Percentiles rank a stretch among this genome's conserved stretches.
Evolutionary conservation across 1,284 basidiomycete species (phyloP).

Genomic region (Cutaneotrichosporon sp.): DNA sequence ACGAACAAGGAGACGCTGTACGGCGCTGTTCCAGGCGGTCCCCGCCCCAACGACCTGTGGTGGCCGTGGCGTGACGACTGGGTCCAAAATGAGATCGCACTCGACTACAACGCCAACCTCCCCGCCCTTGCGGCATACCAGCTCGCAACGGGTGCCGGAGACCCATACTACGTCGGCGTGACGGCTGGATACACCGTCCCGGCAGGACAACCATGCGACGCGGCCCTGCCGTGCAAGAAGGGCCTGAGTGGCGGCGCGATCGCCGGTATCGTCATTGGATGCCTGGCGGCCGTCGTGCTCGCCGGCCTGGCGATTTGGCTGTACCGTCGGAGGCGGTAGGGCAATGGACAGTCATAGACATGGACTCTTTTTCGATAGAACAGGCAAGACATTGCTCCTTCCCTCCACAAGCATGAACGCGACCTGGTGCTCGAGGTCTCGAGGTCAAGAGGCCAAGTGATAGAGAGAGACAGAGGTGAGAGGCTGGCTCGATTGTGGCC

Average conservation of each 20-base stretch:
- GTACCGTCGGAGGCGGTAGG: background rate
- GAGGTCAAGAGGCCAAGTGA: too few relatives aligned
- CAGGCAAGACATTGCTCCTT: too few relatives aligned
- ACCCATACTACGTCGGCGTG: conserved; percentile 75
- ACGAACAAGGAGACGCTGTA: conserved; percentile 74
- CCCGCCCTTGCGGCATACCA: conserved; percentile 68
- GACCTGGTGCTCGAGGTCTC: too few relatives aligned
- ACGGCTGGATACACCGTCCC: conserved; percentile 69
- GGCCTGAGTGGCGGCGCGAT: conserved; percentile 62
- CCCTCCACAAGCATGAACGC: background rate
- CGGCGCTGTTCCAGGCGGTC: conserved; percentile 84
- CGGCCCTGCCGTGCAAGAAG: conserved; percentile 61
- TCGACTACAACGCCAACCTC: conserved; percentile 76
- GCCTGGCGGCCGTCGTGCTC: conserved; percentile 59
- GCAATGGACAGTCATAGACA: background rate
- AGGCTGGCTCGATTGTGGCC: too few relatives aligned
- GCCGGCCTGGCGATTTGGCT: background rate
- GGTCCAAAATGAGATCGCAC: conserved; percentile 47
- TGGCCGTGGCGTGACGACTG: conserved; percentile 71
- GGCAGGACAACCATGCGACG: conserved; percentile 70
- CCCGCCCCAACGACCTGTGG: conserved; percentile 70
- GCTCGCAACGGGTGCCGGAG: conserved; percentile 43
- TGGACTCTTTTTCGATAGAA: background rate
- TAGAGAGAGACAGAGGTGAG: too few relatives aligned
- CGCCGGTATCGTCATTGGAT: conserved; percentile 65